Evolutionary conservation across 306 rosid genomes (phyloP).

Genomic region (Cicer arietinum): DNA sequence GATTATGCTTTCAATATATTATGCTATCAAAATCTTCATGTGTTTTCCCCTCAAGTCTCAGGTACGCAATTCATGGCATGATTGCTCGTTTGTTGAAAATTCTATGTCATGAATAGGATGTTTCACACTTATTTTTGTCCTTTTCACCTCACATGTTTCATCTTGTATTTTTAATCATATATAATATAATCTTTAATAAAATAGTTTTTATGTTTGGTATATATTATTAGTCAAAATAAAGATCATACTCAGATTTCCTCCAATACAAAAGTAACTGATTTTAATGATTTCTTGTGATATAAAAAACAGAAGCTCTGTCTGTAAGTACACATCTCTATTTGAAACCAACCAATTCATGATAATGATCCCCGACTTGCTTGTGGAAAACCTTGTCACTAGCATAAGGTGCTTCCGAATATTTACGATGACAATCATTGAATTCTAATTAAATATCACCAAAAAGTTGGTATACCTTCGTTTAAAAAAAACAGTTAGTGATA

Average conservation of each 20-base stretch:
- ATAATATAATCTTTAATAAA: too few species aligned
- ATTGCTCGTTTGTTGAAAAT: conserved; percentile 25
- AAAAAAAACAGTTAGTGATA: conserved; percentile 40
- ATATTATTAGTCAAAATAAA: too few species aligned
- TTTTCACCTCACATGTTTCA: not conserved
- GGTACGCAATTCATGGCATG: not conserved
- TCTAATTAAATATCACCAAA: conserved; percentile 82
- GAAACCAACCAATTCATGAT: conserved; percentile 27
- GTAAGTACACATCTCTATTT: too few species aligned
- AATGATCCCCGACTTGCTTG: conserved; percentile 67
- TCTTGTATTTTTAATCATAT: too few species aligned
- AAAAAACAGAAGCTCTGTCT: too few species aligned
- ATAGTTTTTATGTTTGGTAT: too few species aligned
- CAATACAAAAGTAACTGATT: too few species aligned
- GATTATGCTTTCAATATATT: too few species aligned
- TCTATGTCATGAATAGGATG: conserved; percentile 53
- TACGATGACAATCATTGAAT: conserved; percentile 71
- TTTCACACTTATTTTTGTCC: conserved; percentile 36
- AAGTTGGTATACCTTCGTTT: conserved; percentile 75
- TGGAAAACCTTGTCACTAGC: conserved; percentile 69
- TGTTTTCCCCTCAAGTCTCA: too few species aligned
- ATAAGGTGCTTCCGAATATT: conserved; percentile 65
- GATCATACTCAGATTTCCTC: too few species aligned
- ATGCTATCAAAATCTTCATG: too few species aligned
- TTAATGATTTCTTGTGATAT: too few species aligned